Evolutionary conservation across 225 moss, liverwort and hornwort species (phyloP).

Genomic region (Rhytidiadelphus loreus): DNA sequence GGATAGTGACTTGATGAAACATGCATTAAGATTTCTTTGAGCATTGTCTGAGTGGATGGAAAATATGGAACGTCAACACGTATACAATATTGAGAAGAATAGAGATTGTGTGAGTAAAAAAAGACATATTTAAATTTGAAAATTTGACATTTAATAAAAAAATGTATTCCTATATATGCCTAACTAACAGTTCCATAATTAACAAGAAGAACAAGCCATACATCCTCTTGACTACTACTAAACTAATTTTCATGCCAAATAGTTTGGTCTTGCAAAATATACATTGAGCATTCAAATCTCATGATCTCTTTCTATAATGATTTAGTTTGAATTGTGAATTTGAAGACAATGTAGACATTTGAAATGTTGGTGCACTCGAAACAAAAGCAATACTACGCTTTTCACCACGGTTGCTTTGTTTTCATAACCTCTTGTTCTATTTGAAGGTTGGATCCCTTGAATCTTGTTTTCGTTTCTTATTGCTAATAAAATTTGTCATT

Average conservation of each 20-base stretch:
- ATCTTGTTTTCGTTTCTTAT: neutral
- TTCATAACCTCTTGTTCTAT: neutral
- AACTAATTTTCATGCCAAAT: neutral
- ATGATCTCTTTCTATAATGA: neutral
- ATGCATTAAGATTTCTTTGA: neutral
- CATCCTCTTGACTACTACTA: neutral
- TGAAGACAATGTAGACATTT: no score
- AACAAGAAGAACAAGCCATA: neutral
- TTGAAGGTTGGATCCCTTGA: neutral
- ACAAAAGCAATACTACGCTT: rapidly evolving
- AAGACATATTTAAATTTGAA: neutral
- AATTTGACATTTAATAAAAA: neutral
- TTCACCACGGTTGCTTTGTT: neutral
- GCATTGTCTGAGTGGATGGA: neutral
- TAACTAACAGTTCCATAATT: neutral
- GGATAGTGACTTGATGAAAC: neutral
- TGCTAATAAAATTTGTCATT: neutral
- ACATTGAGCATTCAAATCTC: no score
- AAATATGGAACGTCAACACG: no score
- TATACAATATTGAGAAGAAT: neutral
- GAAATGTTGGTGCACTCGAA: rapidly evolving
- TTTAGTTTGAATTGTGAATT: neutral
- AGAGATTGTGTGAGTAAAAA: neutral
- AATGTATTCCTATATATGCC: no score
- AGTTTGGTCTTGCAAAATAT: neutral